phyloP scores from a whole-genome alignment of 164 flowering plant genomes.

The Chimonanthus salicifolius region DNA sequence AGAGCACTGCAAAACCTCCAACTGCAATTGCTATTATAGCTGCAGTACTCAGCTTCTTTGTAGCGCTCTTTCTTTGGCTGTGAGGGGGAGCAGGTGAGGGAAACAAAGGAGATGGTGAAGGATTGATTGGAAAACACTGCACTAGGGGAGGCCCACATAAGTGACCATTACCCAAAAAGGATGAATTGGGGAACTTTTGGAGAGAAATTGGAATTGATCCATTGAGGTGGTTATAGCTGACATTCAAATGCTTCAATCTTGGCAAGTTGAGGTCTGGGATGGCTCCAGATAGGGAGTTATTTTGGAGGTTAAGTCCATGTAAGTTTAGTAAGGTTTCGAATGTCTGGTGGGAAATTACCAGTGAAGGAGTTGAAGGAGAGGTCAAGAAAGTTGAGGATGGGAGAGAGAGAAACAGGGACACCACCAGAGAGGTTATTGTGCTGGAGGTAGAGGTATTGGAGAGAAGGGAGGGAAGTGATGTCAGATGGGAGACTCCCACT shows the following conservation, averaged over 20 bases:
- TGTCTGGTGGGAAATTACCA: constrained; percentile 55
- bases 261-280: constrained; percentile 46
- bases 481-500: constrained; percentile 70
- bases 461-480: constrained; percentile 62
- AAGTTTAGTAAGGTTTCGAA: constrained; percentile 50
- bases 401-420: constrained; percentile 50
- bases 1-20: constrained; percentile 42
- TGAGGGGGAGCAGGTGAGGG: constrained; percentile 23
- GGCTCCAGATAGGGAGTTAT: constrained; percentile 49
- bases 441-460: constrained; percentile 58
- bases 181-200: constrained; percentile 39
- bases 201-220: constrained; percentile 59
- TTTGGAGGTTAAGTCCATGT: constrained; percentile 42
- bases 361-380: constrained; percentile 70
- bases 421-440: constrained; percentile 71
- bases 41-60: constrained; percentile 35
- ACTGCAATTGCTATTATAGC: constrained; percentile 52
- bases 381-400: constrained; percentile 50
- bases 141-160: constrained; percentile 68
- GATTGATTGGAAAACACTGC: constrained; percentile 36
- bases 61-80: constrained; percentile 11
- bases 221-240: constrained; percentile 51
- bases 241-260: constrained; percentile 41
- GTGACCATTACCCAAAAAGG: constrained; percentile 53
- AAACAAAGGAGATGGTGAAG: constrained; percentile 31